phyloP scores from a whole-genome alignment of 23 red algal species.

The Gracilaria gracilis region DNA sequence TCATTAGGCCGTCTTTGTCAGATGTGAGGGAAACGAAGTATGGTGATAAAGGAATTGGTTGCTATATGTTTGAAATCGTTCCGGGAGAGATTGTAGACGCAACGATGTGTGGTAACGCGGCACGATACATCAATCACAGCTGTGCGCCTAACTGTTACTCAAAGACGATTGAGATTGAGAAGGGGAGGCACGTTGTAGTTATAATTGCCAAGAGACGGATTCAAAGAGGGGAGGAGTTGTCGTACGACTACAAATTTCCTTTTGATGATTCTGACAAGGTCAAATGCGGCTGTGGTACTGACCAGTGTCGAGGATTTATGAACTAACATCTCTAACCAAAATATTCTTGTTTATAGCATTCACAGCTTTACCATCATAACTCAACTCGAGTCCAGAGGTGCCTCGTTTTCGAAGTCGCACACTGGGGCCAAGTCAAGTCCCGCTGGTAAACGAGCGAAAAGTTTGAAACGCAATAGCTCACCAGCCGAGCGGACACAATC shows the following conservation, averaged over 20 bases:
- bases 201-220: constrained; percentile 81
- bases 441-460: not conserved
- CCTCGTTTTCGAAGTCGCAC: constrained; percentile 15
- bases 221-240: constrained; percentile 85
- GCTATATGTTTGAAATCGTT: constrained; percentile 96
- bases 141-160: constrained; percentile 94
- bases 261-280: constrained; percentile 75
- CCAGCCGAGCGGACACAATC: not conserved
- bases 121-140: constrained; percentile 96
- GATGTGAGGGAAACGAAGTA: constrained; percentile 89
- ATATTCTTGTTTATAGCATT: not conserved
- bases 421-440: not conserved
- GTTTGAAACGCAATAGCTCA: not conserved
- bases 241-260: constrained; percentile 95
- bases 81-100: constrained; percentile 89
- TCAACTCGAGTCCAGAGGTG: not conserved
- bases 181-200: constrained; percentile 75
- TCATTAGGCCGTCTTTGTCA: constrained; percentile 78
- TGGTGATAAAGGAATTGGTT: constrained; percentile 76
- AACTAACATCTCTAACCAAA: constrained; percentile 54
- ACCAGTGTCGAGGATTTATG: constrained; percentile 70
- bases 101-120: constrained; percentile 86
- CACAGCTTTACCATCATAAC: not conserved
- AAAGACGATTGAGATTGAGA: constrained; percentile 65
- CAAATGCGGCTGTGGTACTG: constrained; percentile 60